A percentile compares a stretch with the other conserved stretches of the same genome.
phyloP scores from a whole-genome alignment of 495 filamentous ascomycete species.

The Darksidea phi region DNA sequence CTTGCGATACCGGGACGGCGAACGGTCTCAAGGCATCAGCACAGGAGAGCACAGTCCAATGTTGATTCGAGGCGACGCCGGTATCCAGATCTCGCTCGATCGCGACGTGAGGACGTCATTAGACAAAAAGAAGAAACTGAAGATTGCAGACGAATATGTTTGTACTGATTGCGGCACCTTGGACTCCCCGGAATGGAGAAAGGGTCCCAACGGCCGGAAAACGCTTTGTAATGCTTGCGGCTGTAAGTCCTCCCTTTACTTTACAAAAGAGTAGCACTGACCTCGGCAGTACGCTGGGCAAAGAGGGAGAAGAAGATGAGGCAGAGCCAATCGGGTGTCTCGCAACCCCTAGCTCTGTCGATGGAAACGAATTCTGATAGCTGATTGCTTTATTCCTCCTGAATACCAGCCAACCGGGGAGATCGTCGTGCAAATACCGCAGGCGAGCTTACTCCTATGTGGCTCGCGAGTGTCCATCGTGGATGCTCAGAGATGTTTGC shows the following conservation, averaged over 20 bases:
- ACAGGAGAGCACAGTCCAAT: constrained; percentile 77
- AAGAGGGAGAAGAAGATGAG: constrained; percentile 52
- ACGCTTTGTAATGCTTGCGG: constrained; percentile 98
- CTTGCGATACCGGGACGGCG: constrained; percentile 81
- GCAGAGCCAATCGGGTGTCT: constrained; percentile 7
- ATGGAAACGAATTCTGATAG: constrained; percentile 28
- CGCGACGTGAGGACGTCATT: constrained; percentile 58
- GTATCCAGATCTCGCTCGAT: constrained; percentile 77
- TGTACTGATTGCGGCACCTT: constrained; percentile 84
- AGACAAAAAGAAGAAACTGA: constrained; percentile 88
- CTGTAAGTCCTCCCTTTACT: constrained; percentile 49
- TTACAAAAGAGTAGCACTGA: constrained; percentile 6
- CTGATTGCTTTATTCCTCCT: background rate
- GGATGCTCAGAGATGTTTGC: too few species aligned
- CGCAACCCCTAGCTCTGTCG: constrained; percentile 16
- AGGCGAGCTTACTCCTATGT: too few species aligned
- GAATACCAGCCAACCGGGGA: too few species aligned
- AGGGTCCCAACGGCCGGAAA: constrained; percentile 90
- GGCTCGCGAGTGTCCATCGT: too few species aligned
- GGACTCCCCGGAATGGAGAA: constrained; percentile 95
- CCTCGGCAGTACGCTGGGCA: constrained; percentile 45
- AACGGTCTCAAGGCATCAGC: constrained; percentile 83
- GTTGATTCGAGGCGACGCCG: constrained; percentile 80
- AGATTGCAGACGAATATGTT: constrained; percentile 88
- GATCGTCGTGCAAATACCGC: too few species aligned